A percentile compares a stretch with the other conserved stretches of the same genome.
These are phyloP conservation scores for Saccharomycopsis guyanensis DNA, from an alignment of 805 yeast species.

Conservation along the genomic window DNA sequence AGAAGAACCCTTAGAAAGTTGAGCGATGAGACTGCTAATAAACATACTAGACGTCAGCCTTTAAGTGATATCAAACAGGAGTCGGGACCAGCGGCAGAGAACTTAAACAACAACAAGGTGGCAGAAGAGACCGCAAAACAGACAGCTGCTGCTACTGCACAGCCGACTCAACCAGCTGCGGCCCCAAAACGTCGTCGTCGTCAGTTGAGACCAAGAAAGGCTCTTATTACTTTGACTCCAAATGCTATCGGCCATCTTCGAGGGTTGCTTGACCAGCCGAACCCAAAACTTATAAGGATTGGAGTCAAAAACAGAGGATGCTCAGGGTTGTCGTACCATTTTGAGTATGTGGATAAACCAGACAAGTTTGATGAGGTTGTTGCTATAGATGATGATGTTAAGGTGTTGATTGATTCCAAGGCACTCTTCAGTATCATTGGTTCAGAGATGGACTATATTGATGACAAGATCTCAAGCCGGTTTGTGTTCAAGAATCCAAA, in stretches of 20 bases:
- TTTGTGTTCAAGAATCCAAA: slow-evolving; percentile 94
- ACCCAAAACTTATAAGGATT: slow-evolving; percentile 81
- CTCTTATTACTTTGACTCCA: slow-evolving; percentile 74
- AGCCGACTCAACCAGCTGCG: slow-evolving; percentile 12
- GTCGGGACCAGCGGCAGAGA: background rate
- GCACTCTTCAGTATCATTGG: slow-evolving; percentile 95
- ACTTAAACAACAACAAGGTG: slow-evolving; percentile 1
- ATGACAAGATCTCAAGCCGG: slow-evolving; percentile 80
- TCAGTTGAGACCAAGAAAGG: slow-evolving; percentile 77
- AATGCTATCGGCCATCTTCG: slow-evolving; percentile 68
- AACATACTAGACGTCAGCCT: background rate
- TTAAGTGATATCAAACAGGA: background rate
- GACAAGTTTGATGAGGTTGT: slow-evolving; percentile 95
- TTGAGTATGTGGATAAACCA: slow-evolving; percentile 83
- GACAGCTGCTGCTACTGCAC: background rate
- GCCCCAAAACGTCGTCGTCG: slow-evolving; percentile 42
- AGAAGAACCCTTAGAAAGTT: background rate
- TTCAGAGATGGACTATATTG: slow-evolving; percentile 97
- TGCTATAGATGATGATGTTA: slow-evolving; percentile 81
- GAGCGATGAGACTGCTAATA: background rate
- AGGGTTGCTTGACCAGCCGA: slow-evolving; percentile 65
- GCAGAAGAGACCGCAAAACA: background rate
- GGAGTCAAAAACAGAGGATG: slow-evolving; percentile 97
- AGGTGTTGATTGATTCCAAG: slow-evolving; percentile 88
- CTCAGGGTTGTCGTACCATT: slow-evolving; percentile 86